phyloP scores from a whole-genome alignment of 1,139 yeast genomes.

The Magnusiomyces fungicola region DNA sequence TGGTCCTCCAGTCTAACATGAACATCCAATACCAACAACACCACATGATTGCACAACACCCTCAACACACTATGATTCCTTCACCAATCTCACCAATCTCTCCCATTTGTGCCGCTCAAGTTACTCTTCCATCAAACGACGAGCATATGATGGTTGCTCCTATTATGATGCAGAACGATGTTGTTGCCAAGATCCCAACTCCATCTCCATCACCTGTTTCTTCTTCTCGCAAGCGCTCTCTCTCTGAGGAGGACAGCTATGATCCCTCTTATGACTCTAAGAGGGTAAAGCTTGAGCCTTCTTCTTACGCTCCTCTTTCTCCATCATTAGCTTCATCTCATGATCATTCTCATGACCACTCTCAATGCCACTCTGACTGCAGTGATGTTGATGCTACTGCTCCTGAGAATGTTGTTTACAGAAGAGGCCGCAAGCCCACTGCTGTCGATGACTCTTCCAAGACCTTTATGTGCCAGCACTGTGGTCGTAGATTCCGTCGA shows the following conservation, averaged over 20 bases:
- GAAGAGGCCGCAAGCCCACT: constrained; percentile 31
- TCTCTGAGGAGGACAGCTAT: neutral
- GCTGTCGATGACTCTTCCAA: constrained; percentile 23
- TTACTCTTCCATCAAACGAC: neutral
- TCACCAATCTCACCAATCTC: neutral
- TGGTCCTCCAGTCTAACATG: neutral
- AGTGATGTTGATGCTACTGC: neutral
- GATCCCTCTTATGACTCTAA: neutral
- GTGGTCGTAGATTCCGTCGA: constrained; percentile 47
- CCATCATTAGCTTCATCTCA: neutral
- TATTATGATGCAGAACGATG: neutral
- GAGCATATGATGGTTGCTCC: neutral
- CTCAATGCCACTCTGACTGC: neutral
- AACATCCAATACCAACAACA: neutral
- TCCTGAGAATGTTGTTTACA: constrained; percentile 6
- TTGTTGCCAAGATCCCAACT: neutral
- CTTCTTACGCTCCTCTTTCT: neutral
- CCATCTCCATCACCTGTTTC: constrained; percentile 6
- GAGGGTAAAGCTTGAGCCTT: neutral
- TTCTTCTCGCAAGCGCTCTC: neutral
- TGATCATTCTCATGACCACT: neutral
- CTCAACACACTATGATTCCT: neutral
- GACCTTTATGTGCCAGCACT: constrained; percentile 30
- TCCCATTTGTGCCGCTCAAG: neutral
- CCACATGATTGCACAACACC: neutral